These are phyloP conservation scores for Irineochytrium annulatum DNA, from an alignment of 192 early-diverging fungal species.

Conservation along the genomic window DNA sequence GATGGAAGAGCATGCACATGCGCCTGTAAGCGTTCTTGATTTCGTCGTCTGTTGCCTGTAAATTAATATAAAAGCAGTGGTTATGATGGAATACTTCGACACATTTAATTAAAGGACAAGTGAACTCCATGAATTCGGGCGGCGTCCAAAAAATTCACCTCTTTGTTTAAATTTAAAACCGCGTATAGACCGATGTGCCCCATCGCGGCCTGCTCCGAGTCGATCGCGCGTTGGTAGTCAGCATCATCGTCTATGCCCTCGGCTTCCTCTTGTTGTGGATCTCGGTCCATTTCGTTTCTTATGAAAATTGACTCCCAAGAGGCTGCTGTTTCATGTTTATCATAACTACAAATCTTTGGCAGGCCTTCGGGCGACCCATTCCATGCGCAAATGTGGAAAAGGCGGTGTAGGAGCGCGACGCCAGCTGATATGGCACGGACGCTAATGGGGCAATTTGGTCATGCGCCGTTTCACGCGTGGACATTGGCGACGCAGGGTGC, in stretches of 20 bases:
- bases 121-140: not conserved
- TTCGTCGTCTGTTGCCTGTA: conserved; percentile 47
- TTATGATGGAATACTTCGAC: not conserved
- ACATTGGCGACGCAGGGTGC: too few relatives aligned
- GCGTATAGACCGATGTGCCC: conserved; percentile 25
- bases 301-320: conserved; percentile 16
- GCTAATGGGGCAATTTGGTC: conserved; percentile 28
- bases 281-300: not conserved
- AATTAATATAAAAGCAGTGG: not conserved
- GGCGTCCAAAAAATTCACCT: conserved; percentile 8
- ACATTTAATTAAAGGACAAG: not conserved
- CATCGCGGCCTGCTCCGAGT: conserved; percentile 14
- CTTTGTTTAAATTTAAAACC: conserved; percentile 20
- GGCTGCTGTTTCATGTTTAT: too few relatives aligned
- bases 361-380: conserved; percentile 24
- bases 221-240: not conserved
- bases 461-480: too few relatives aligned
- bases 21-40: conserved; percentile 49
- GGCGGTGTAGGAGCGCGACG: conserved; percentile 17
- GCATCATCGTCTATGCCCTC: conserved; percentile 3
- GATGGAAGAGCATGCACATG: conserved; percentile 50
- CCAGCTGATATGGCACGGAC: conserved; percentile 24
- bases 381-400: conserved; percentile 33
- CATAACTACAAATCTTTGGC: too few relatives aligned
- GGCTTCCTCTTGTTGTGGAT: conserved; percentile 3